Evolutionary conservation across 2,329 filamentous ascomycete species (phyloP).

Genomic region (Elsinoe necatrix): DNA sequence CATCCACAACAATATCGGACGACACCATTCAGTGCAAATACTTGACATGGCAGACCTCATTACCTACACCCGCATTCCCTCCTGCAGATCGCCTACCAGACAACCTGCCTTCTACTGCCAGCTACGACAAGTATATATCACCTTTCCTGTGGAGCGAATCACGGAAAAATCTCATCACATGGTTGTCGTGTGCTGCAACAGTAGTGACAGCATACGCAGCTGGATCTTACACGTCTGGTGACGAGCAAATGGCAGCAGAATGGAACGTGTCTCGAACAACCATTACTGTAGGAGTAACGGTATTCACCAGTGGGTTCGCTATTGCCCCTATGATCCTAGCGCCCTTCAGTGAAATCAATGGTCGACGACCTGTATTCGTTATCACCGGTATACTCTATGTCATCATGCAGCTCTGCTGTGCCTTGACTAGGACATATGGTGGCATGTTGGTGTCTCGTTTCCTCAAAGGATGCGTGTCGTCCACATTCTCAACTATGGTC

Average conservation of each 20-base stretch:
- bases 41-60: slow-evolving; percentile 52
- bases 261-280: slow-evolving; percentile 59
- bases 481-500: slow-evolving; percentile 77
- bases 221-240: slow-evolving; percentile 67
- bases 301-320: slow-evolving; percentile 73
- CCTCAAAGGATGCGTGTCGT: slow-evolving; percentile 67
- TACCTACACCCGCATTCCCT: slow-evolving; percentile 41
- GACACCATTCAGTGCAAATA: slow-evolving; percentile 47
- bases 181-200: slow-evolving; percentile 67
- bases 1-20: slow-evolving; percentile 10
- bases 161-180: slow-evolving; percentile 63
- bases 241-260: slow-evolving; percentile 55
- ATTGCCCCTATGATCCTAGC: slow-evolving; percentile 81
- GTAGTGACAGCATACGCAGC: slow-evolving; percentile 71
- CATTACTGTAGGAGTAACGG: slow-evolving; percentile 66
- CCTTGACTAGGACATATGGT: slow-evolving; percentile 57
- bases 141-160: slow-evolving; percentile 64
- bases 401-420: slow-evolving; percentile 63
- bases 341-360: slow-evolving; percentile 81
- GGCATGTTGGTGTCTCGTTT: slow-evolving; percentile 72
- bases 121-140: slow-evolving; percentile 54
- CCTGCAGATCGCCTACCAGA: slow-evolving; percentile 27
- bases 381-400: slow-evolving; percentile 64
- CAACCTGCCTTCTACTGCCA: slow-evolving; percentile 48
- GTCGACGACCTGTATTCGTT: slow-evolving; percentile 74